Evolutionary conservation across 2,329 filamentous ascomycete genomes (phyloP), one percentile per base, ranked within the genome.

Genomic region (Neopestalotiopsis sp.): DNA sequence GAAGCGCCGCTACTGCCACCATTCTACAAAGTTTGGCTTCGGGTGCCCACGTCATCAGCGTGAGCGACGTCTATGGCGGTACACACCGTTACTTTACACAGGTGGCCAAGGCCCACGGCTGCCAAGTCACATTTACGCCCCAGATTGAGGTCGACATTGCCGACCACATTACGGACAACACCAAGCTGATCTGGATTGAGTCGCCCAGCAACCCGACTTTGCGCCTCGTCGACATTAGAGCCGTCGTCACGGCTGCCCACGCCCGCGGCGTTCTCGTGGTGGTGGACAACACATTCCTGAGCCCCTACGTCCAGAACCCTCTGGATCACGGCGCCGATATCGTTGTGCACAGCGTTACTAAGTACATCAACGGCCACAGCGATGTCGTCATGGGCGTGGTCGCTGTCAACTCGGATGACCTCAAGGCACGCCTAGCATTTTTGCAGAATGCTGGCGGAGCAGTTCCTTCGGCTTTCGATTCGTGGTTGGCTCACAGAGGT

Each of bases 31-130:
- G 93, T 74, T 89, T 99, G 69, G 94, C 95, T 30, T 88, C 92
- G 13, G 95, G 94, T 71, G 96, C 94, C 62, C 96, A 99, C 83
- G 94, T 99, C 76, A 91, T 99, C 75, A 98, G 94, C 71, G 94
- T 99, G 62, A 97, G 94, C 60, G 96, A 99, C 81, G 95, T 99
- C 75, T 99, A 99, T 81, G 96, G 96, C 75, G 96, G 96, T 75
- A 99, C 96, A 57, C 96, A 99, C 84, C 89, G 96, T 77, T 99
- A 99, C 86, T 99, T 99, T 86, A 99, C 96, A 73, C 95, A 98
- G 84, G 96, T 98, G 65, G 96, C 96, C 68, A 91, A 94, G 76
- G 94, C 96, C 32, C 96, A 99, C 81, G 94, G 95, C 76, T 94
- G 99, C 67, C 90, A 92, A 75, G 96, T 98, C 71, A 97, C 95